Conservation (phyloP, 1,139 yeast species). For the Hyphopichia burtonii region DNA sequence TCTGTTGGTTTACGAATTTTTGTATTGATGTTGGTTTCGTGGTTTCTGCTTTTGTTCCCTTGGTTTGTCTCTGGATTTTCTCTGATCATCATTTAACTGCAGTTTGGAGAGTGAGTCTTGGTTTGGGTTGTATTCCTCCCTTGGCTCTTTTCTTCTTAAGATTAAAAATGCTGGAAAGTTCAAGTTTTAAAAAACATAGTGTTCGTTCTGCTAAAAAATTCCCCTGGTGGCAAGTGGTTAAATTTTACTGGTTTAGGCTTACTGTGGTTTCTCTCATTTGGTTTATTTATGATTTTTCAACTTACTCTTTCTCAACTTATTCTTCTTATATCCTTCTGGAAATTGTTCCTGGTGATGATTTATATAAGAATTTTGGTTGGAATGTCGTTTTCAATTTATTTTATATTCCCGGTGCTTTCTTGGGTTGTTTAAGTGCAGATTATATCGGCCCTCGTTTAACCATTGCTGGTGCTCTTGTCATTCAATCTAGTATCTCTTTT, state of each 20-base stretch:
- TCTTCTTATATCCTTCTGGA: slow-evolving; percentile 63
- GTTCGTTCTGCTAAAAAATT: slow-evolving; percentile 58
- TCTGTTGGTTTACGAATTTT: slow-evolving; percentile 82
- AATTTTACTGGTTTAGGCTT: slow-evolving; percentile 84
- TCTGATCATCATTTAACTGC: slow-evolving; percentile 66
- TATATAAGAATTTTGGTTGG: slow-evolving; percentile 88
- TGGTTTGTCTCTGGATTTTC: slow-evolving; percentile 84
- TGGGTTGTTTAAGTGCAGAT: slow-evolving; percentile 83
- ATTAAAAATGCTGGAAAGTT: slow-evolving; percentile 70
- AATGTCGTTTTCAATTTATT: slow-evolving; percentile 83
- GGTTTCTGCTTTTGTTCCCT: slow-evolving; percentile 78
- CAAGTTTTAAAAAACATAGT: slow-evolving; percentile 65
- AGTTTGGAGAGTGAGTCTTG: slow-evolving; percentile 91
- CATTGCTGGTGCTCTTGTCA: slow-evolving; percentile 60
- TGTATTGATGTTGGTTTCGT: slow-evolving; percentile 92
- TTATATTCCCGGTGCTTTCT: slow-evolving; percentile 84
- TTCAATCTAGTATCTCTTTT: slow-evolving; percentile 82
- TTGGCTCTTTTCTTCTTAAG: slow-evolving; percentile 73
- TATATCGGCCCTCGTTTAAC: slow-evolving; percentile 86
- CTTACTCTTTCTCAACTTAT: slow-evolving; percentile 84
- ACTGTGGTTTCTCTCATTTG: slow-evolving; percentile 71
- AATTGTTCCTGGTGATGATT: slow-evolving; percentile 59
- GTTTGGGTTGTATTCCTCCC: slow-evolving; percentile 92
- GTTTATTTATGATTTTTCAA: slow-evolving; percentile 88
- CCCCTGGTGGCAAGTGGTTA: slow-evolving; percentile 69